phyloP scores from a whole-genome alignment of 106 monocot species.

The Agapanthus africanus region DNA sequence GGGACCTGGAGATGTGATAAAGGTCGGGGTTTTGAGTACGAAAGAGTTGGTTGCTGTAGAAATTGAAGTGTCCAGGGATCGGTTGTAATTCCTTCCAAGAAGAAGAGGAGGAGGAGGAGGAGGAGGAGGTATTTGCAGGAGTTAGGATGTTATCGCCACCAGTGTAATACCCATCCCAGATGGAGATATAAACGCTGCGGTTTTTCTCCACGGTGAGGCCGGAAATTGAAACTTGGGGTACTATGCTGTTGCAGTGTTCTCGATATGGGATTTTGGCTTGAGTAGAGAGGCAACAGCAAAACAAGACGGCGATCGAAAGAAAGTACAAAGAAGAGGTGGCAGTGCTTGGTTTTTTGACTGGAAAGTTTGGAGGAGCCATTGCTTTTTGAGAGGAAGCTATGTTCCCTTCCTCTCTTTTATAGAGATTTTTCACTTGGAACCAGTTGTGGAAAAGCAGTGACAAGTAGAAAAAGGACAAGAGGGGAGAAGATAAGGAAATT shows the following conservation, averaged over 20 bases:
- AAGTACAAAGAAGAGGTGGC: too few species aligned
- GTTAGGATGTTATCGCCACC: constrained; percentile 22
- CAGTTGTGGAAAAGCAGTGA: too few species aligned
- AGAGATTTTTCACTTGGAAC: too few species aligned
- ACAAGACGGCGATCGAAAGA: too few species aligned
- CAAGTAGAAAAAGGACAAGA: too few species aligned
- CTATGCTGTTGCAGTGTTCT: constrained; percentile 27
- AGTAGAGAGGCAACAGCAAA: too few species aligned
- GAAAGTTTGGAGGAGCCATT: too few species aligned
- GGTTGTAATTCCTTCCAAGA: neutral
- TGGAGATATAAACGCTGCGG: neutral
- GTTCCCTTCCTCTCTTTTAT: too few species aligned
- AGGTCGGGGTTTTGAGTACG: constrained; percentile 11
- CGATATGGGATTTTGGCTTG: constrained; percentile 13
- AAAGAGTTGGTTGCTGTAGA: constrained; percentile 1
- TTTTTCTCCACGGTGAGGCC: neutral
- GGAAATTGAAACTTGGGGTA: constrained; percentile 15
- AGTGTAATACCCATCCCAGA: constrained; percentile 16
- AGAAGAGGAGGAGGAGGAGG: neutral
- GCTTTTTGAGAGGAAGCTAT: too few species aligned
- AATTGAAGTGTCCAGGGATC: neutral
- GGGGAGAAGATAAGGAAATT: too few species aligned
- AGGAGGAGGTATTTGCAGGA: neutral
- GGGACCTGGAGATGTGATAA: constrained; percentile 17
- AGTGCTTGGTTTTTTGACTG: too few species aligned